Evolutionary conservation across 495 filamentous ascomycete genomes (phyloP), one percentile per base, ranked within the genome.

Genomic region (Trypethelium eluteriae): DNA sequence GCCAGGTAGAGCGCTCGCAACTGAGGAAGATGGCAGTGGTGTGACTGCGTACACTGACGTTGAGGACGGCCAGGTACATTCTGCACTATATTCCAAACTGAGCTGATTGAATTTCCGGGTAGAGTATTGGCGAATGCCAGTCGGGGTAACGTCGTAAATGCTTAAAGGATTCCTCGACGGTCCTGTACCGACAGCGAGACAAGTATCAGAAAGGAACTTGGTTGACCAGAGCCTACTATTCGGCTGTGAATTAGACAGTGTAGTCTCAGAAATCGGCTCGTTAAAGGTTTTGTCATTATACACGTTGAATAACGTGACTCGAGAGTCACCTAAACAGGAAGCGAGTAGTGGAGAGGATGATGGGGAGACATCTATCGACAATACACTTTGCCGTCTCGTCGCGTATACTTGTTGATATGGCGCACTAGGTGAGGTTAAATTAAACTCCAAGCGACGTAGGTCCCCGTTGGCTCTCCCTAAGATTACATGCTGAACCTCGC

Each of bases 121-220:
- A 32, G 79, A 77, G 4, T 76, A 66, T 4, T 70, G 65, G 11
- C 67, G 71, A 11, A 86, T 64, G 0, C 79, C 77, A 16, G 76
- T 74, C 3, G 76, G 75, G 1, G 75, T 74, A 25, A 87, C 68
- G n/a, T 77, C 76, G 61, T 79, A 84, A 56, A 87, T 77, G 0
- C 79, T 73, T 4, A 87, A 71, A 2, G 82, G 77, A 47, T 81
- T 75, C 34, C 73, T 68, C 5, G 74, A 71, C 1, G 77, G 75
- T 0, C 83, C 83, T 7, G 80, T 75, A 1, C 83, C 82, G 2
- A 86, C 75, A 5, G 83, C 83, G 11, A 87, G 74, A 11, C 74
- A 76, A 14, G 77, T 68, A 5, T 79, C 67, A 4, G 81, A 81
- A 11, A 88, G 69, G 56, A 87, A 81, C 25, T 75, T 68, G 46